A percentile compares a stretch with the other conserved stretches of the same genome.
Conservation (phyloP, 441 rosid species). For the Mallotus repandus region DNA sequence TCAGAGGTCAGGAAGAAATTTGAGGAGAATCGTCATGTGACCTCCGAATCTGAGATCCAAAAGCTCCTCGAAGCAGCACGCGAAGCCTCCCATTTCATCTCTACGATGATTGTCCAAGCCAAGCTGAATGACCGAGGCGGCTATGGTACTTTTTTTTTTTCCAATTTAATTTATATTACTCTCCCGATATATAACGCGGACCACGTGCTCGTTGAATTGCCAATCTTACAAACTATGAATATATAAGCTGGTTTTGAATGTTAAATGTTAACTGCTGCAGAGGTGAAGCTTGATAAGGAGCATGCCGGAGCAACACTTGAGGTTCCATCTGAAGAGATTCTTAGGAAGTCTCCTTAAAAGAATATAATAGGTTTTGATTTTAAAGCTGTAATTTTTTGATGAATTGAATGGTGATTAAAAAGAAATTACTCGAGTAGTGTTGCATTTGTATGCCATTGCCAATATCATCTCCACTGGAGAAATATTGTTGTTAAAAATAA, state of each 20-base stretch:
- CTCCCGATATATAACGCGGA: conserved; percentile 5
- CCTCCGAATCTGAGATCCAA: conserved; percentile 56
- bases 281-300: conserved; percentile 68
- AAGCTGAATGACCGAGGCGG: conserved; percentile 75
- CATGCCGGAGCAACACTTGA: conserved; percentile 89
- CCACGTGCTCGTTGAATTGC: conserved; percentile 33
- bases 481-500: background rate
- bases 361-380: no score
- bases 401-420: no score
- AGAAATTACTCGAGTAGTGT: no score
- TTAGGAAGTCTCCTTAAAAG: conserved; percentile 45
- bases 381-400: no score
- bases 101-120: conserved; percentile 90
- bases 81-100: conserved; percentile 68
- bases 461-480: background rate
- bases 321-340: conserved; percentile 72
- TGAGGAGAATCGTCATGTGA: conserved; percentile 71
- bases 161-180: background rate
- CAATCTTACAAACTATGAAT: background rate
- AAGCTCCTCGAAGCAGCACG: conserved; percentile 78
- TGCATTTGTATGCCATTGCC: background rate
- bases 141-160: conserved; percentile 44
- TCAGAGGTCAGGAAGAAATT: conserved; percentile 74
- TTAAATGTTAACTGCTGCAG: conserved; percentile 35
- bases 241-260: background rate